Evolutionary conservation across 1,284 basidiomycete genomes (phyloP).

Genomic region (Tranzscheliella williamsii): DNA sequence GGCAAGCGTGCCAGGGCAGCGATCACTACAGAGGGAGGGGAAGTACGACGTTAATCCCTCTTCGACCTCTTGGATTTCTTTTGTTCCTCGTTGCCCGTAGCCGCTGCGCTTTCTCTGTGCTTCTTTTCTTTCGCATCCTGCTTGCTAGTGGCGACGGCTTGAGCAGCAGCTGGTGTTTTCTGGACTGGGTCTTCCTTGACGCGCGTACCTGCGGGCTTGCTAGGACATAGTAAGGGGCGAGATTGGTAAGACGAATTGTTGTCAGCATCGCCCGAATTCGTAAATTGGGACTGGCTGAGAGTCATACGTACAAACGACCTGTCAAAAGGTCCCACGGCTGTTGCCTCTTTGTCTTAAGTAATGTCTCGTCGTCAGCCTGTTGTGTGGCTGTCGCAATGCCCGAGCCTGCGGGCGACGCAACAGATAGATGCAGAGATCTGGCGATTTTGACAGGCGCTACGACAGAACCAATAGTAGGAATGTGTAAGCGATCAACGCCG

Average conservation of each 20-base stretch:
- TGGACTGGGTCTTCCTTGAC: no score
- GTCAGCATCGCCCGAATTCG: no score
- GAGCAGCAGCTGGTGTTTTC: neutral
- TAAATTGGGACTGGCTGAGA: no score
- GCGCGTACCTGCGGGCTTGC: neutral
- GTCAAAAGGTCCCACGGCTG: conserved; percentile 49
- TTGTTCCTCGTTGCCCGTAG: conserved; percentile 1
- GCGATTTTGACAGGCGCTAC: conserved; percentile 14
- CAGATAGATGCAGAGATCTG: conserved; percentile 24
- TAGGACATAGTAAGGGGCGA: no score
- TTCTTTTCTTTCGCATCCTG: conserved; percentile 14
- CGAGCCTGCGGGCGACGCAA: conserved; percentile 24
- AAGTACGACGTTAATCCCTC: conserved; percentile 17
- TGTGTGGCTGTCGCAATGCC: conserved; percentile 1
- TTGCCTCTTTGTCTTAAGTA: conserved; percentile 8
- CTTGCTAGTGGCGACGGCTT: no score
- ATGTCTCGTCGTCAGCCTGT: neutral
- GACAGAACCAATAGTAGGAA: neutral
- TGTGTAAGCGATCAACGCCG: neutral
- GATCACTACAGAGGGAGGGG: no score
- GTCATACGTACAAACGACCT: conserved; percentile 36
- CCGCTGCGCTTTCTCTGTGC: no score
- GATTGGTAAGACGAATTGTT: no score
- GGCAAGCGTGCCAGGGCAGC: no score
- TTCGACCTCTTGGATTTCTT: conserved; percentile 36